Conservation (phyloP, 257 asterid species). For the Plantago major region DNA sequence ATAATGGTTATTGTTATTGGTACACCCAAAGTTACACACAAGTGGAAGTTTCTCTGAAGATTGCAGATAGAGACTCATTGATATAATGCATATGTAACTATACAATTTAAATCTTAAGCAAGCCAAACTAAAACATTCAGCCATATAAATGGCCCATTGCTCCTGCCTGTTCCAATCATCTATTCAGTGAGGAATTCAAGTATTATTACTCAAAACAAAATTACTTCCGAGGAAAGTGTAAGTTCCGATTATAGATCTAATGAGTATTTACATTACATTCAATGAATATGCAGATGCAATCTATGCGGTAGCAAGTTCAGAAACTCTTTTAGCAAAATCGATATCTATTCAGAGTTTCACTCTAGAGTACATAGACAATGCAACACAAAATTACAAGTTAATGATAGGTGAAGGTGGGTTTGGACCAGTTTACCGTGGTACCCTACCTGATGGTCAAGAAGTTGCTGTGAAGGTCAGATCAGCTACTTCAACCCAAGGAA, state of each 20-base stretch:
- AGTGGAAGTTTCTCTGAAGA: too few relatives aligned
- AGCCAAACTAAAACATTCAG: conserved; percentile 2
- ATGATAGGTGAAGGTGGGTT: conserved; percentile 93
- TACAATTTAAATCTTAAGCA: background rate
- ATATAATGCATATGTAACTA: too few relatives aligned
- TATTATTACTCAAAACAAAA: background rate
- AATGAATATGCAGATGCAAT: conserved; percentile 63
- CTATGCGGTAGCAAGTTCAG: conserved; percentile 61
- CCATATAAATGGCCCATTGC: background rate
- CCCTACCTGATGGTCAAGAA: conserved; percentile 72
- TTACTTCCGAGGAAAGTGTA: background rate
- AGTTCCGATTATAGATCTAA: background rate
- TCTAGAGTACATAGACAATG: conserved; percentile 49
- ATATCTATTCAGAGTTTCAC: conserved; percentile 54
- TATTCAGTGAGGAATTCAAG: background rate
- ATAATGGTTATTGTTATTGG: too few relatives aligned
- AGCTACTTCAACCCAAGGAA: conserved; percentile 86
- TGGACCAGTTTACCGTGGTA: conserved; percentile 79
- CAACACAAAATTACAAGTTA: conserved; percentile 64
- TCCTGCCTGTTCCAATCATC: background rate
- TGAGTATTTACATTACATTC: conserved; percentile 1
- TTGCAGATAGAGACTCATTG: too few relatives aligned
- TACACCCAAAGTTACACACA: too few relatives aligned
- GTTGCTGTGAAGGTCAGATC: conserved; percentile 93
- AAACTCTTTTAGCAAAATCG: conserved; percentile 37